A percentile compares a stretch with the other conserved stretches of the same genome.
phyloP scores from a whole-genome alignment of 441 rosid species.

The Jatropha multifida region DNA sequence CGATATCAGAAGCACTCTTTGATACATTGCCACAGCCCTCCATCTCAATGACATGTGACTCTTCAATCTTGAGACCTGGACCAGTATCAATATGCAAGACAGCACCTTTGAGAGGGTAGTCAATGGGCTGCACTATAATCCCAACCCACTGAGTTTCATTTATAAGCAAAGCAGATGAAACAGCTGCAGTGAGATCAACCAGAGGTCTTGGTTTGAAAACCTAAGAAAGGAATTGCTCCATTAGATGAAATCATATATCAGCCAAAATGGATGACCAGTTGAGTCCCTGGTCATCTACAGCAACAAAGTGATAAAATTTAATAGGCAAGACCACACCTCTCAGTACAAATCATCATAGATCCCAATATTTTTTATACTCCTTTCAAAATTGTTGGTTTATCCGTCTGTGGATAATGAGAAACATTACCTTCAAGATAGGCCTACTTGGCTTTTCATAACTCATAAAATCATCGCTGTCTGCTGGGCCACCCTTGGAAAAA shows the following conservation, averaged over 20 bases:
- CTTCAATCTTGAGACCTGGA: conserved; percentile 89
- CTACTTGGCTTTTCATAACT: conserved; percentile 95
- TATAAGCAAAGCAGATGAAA: conserved; percentile 83
- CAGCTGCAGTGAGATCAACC: conserved; percentile 91
- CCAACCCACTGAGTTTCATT: conserved; percentile 98
- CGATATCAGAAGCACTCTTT: conserved; percentile 27
- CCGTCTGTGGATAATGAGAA: not conserved
- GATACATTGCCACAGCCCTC: conserved; percentile 48
- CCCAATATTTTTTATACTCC: not conserved
- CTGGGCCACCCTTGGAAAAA: conserved; percentile 96
- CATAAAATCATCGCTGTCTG: conserved; percentile 96
- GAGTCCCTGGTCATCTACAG: conserved; percentile 1
- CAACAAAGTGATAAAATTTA: conserved; percentile 1
- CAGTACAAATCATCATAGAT: too few species aligned
- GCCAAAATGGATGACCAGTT: conserved; percentile 9
- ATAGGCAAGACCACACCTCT: not conserved
- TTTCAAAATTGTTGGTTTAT: not conserved
- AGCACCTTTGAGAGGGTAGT: conserved; percentile 84
- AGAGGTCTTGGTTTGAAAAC: conserved; percentile 90
- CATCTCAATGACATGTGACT: conserved; percentile 79
- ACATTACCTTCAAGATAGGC: conserved; percentile 84
- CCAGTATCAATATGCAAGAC: conserved; percentile 91
- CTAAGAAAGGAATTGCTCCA: conserved; percentile 40
- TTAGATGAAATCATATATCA: conserved; percentile 25
- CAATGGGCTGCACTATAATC: conserved; percentile 68